phyloP scores from a whole-genome alignment of 352 stramenopile genomes.

The Phytophthora sojae region DNA sequence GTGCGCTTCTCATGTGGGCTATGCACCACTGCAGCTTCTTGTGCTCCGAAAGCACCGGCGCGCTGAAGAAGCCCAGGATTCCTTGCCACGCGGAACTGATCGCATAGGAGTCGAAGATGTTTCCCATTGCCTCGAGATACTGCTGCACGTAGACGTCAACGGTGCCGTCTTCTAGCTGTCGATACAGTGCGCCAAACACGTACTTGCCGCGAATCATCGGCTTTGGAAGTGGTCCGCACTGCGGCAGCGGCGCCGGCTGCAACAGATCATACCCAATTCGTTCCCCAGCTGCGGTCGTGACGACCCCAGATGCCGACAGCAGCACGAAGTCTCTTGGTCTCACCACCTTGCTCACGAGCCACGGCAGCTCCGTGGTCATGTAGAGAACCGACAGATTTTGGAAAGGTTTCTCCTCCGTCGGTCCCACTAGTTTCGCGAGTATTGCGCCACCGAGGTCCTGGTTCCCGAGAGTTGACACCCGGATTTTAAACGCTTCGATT shows the following conservation, averaged over 20 bases:
- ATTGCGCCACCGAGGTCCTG: constrained; percentile 48
- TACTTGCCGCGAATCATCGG: constrained; percentile 44
- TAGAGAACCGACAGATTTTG: constrained; percentile 59
- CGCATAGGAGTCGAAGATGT: constrained; percentile 36
- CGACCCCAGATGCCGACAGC: constrained; percentile 48
- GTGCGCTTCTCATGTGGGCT: constrained; percentile 30
- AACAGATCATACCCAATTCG: constrained; percentile 62
- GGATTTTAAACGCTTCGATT: constrained; percentile 54
- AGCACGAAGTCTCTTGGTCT: constrained; percentile 56
- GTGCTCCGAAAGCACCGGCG: constrained; percentile 31
- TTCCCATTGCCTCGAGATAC: constrained; percentile 39
- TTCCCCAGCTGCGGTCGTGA: constrained; percentile 43
- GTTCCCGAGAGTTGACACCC: constrained; percentile 31
- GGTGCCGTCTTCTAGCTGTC: constrained; percentile 34
- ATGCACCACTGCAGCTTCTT: constrained; percentile 49
- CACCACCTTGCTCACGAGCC: constrained; percentile 51
- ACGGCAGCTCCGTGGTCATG: constrained; percentile 46
- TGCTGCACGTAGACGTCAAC: constrained; percentile 48
- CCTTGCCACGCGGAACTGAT: constrained; percentile 34
- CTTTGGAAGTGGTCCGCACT: constrained; percentile 30
- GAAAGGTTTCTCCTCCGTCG: constrained; percentile 51
- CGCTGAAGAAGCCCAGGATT: constrained; percentile 34
- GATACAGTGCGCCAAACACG: constrained; percentile 43
- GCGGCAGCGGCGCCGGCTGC: constrained; percentile 51
- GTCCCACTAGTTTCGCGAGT: constrained; percentile 57